Conservation (phyloP, 75 land plant species). For the Pseudotsuga menziesii region DNA sequence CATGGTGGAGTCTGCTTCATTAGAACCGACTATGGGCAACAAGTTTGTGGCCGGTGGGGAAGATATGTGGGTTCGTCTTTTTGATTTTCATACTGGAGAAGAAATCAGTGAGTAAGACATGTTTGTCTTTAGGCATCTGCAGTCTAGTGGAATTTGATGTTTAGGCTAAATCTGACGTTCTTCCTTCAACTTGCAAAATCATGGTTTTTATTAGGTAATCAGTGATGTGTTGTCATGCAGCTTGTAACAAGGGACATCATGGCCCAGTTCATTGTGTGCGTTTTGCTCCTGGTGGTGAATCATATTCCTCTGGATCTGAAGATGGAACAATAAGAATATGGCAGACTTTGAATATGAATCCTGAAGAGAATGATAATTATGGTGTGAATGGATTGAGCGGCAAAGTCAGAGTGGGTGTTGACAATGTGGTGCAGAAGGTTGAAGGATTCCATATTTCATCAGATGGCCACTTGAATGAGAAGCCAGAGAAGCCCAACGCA, state of each 20-base stretch:
- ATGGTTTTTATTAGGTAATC: constrained; percentile 1
- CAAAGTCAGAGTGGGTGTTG: constrained; percentile 46
- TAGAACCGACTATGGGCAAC: constrained; percentile 76
- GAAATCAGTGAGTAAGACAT: constrained; percentile 65
- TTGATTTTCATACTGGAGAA: constrained; percentile 90
- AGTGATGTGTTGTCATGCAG: constrained; percentile 25
- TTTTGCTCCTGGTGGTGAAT: constrained; percentile 92
- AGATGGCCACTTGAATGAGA: constrained; percentile 35
- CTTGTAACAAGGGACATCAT: constrained; percentile 95
- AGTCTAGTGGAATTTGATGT: not conserved
- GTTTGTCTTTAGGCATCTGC: not conserved
- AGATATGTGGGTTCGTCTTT: constrained; percentile 95
- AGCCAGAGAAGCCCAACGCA: constrained; percentile 15
- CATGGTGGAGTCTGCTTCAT: constrained; percentile 87
- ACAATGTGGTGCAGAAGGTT: constrained; percentile 58
- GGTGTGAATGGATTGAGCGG: constrained; percentile 33
- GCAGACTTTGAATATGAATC: constrained; percentile 43
- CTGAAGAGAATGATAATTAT: constrained; percentile 27
- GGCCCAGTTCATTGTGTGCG: constrained; percentile 96
- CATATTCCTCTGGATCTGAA: constrained; percentile 95
- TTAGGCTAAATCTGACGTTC: not conserved
- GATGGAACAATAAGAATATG: constrained; percentile 95
- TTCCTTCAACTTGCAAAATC: not conserved
- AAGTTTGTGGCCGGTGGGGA: constrained; percentile 94
- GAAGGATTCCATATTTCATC: constrained; percentile 63